These are phyloP conservation scores for Coemansia sp. DNA, from an alignment of 192 early-diverging fungal genomes.

Conservation along the genomic window DNA sequence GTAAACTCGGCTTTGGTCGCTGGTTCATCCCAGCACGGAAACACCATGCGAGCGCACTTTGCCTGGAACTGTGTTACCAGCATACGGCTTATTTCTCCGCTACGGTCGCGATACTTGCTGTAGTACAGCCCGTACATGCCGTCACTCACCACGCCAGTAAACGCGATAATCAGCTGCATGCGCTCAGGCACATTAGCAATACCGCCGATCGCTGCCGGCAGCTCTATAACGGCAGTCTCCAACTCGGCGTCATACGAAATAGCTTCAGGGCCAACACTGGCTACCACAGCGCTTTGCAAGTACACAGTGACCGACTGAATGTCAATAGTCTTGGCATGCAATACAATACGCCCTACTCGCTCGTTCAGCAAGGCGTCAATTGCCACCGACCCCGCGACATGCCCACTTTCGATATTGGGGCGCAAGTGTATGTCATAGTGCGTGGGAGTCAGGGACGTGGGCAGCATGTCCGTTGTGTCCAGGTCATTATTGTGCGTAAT, in stretches of 20 bases:
- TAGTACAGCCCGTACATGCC: conserved; percentile 83
- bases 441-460: too few relatives aligned
- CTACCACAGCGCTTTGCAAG: background rate
- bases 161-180: conserved; percentile 57
- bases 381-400: too few relatives aligned
- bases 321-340: conserved; percentile 63
- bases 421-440: too few relatives aligned
- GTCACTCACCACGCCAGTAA: conserved; percentile 66
- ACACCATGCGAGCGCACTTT: conserved; percentile 74
- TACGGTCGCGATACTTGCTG: conserved; percentile 60
- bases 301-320: conserved; percentile 34
- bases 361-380: conserved; percentile 43
- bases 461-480: too few relatives aligned
- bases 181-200: conserved; percentile 2
- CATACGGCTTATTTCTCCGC: conserved; percentile 59
- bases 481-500: too few relatives aligned
- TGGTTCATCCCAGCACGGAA: conserved; percentile 99
- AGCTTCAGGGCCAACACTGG: too few relatives aligned
- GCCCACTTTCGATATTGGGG: too few relatives aligned
- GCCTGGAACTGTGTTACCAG: conserved; percentile 91
- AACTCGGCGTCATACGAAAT: too few relatives aligned
- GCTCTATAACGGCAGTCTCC: too few relatives aligned
- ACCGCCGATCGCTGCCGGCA: conserved; percentile 18
- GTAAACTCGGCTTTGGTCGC: conserved; percentile 88
- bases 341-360: conserved; percentile 57